Evolutionary conservation across 192 early-diverging fungal species (phyloP).

Genomic region (Umbelopsis isabellina): DNA sequence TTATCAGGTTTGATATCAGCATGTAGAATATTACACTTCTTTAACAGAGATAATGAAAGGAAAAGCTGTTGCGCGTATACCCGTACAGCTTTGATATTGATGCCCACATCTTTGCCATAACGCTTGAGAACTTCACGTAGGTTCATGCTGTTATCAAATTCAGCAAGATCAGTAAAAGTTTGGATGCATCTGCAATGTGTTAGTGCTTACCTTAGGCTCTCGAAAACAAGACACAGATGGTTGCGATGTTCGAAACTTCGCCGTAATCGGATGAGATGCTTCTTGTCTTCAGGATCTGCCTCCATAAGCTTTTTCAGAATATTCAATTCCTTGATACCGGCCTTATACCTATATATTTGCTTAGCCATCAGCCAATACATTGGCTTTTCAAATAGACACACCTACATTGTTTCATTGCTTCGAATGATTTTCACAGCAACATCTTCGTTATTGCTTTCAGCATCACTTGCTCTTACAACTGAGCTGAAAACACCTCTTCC

Average conservation of each 20-base stretch:
- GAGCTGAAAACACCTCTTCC: conserved; percentile 96
- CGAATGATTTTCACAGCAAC: conserved; percentile 97
- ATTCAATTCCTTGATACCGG: conserved; percentile 85
- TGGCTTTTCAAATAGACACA: neutral
- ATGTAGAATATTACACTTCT: conserved; percentile 84
- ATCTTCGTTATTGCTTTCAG: conserved; percentile 64
- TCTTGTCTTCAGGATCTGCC: conserved; percentile 86
- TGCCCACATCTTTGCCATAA: conserved; percentile 91
- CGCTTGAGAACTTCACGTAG: conserved; percentile 92
- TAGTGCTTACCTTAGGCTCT: conserved; percentile 72
- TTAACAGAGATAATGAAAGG: conserved; percentile 78
- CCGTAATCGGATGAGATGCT: conserved; percentile 84
- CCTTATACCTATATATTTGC: conserved; percentile 65
- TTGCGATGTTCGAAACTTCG: conserved; percentile 89
- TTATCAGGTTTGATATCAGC: conserved; percentile 99
- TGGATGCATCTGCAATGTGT: neutral
- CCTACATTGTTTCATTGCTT: conserved; percentile 91
- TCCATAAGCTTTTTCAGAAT: conserved; percentile 86
- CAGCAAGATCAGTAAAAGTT: neutral
- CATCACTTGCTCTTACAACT: conserved; percentile 89
- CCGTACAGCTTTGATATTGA: conserved; percentile 92
- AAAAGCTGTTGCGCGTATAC: conserved; percentile 92
- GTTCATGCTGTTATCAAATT: conserved; percentile 66
- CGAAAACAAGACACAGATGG: conserved; percentile 94
- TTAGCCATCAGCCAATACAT: neutral